These are phyloP conservation scores for Sporisorium scitamineum DNA, from an alignment of 1,284 basidiomycete genomes.

Conservation along the genomic window DNA sequence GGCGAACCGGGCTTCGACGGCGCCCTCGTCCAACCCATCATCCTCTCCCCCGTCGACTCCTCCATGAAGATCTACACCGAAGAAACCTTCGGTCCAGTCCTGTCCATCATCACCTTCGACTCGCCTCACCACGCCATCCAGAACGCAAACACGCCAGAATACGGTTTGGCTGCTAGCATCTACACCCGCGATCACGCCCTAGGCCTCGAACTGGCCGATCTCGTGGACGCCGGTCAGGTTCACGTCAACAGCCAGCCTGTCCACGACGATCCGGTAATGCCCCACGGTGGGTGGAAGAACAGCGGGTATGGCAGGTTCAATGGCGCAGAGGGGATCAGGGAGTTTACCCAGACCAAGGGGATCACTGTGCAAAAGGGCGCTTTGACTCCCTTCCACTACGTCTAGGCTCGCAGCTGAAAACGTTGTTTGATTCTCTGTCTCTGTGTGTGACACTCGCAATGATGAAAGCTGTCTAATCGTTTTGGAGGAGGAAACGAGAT, in stretches of 20 bases:
- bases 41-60: slow-evolving; percentile 73
- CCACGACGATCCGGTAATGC: slow-evolving; percentile 46
- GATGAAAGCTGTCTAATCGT: too few relatives aligned
- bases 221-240: slow-evolving; percentile 70
- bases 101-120: slow-evolving; percentile 80
- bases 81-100: slow-evolving; percentile 87
- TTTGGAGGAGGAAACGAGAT: too few relatives aligned
- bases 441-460: too few relatives aligned
- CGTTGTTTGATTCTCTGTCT: too few relatives aligned
- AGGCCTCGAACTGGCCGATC: slow-evolving; percentile 73
- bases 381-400: slow-evolving; percentile 30
- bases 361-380: slow-evolving; percentile 73
- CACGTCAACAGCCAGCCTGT: slow-evolving; percentile 63
- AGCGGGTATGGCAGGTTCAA: slow-evolving; percentile 56
- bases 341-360: slow-evolving; percentile 87
- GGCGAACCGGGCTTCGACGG: slow-evolving; percentile 71
- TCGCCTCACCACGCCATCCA: slow-evolving; percentile 78
- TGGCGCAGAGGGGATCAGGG: slow-evolving; percentile 89
- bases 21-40: slow-evolving; percentile 74
- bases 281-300: slow-evolving; percentile 80
- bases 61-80: slow-evolving; percentile 71
- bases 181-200: slow-evolving; percentile 74
- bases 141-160: slow-evolving; percentile 74
- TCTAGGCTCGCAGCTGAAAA: too few relatives aligned
- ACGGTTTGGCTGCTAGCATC: slow-evolving; percentile 73